Evolutionary conservation across 441 rosid genomes (phyloP), one percentile per base, ranked within the genome.

Genomic region (Cnidoscolus chayamansa): DNA sequence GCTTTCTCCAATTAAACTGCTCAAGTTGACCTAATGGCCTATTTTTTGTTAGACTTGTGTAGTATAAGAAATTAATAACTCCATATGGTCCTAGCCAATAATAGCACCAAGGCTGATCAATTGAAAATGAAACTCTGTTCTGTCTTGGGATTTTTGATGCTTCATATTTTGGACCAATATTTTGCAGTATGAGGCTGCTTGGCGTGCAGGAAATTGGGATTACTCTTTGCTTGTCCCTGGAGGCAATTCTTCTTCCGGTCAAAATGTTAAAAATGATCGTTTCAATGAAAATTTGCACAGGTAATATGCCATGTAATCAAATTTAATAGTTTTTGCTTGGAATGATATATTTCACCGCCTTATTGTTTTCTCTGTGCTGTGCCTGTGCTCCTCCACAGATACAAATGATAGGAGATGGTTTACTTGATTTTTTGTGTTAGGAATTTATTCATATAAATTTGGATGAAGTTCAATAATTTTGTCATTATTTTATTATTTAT

Each of bases 201-300:
- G 99, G 98, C 97, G 89, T 80, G 87, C 96, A 45, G 98, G 94
- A 73, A 93, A 93, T 72, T 95, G 99, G 98, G 99, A 95, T 85
- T 95, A 93, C 73, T 87, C 97, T 80, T 81, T 88, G 63, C 87
- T 85, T 77, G 80, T 66, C 80, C 73, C 79, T 51, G 88, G 79
- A 81, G 81, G 83, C 74, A 81, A 77, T 77, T 80, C 81, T 65
- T 70, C 83, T 74, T 75, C 88, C 70, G 66, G 74, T 79, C 85
- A 83, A 79, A 78, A 79, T 70, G 67, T 83, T 66, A 87, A 81
- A 81, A 80, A 67, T 78, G 82, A 79, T 72, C 84, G 81, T 80
- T 95, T 89, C 85, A 88, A 95, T 79, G 95, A 93, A 80, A 88
- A 83, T 80, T 76, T 95, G 81, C 95, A 89, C 79, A 76, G 98